Evolutionary conservation across 2,329 filamentous ascomycete species (phyloP), one percentile per base, ranked within the genome.

Genomic region (Westerdykella ornata): DNA sequence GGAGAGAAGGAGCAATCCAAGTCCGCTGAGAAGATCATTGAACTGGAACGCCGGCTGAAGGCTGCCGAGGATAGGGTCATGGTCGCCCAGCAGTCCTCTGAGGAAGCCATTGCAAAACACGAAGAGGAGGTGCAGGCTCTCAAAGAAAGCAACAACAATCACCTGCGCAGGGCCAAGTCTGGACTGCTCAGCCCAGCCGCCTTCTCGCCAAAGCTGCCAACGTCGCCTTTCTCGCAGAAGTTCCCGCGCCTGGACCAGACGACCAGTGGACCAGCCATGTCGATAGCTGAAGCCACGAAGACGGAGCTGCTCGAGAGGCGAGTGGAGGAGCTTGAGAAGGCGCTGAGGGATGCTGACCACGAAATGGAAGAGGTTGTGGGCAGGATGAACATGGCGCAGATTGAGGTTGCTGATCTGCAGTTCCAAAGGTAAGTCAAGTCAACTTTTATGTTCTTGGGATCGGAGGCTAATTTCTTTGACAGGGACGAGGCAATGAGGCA

Each of bases 291-390:
- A 51, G 84, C 84, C 38, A 73, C 81, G 11, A 80, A 87, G 69
- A 81, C 90, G 39, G 78, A 85, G 46, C 73, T 78, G 44, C 78
- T 98, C 26, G 85, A 88, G 62, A 78, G 80, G 45, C 81, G 84
- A 46, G 86, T 97, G 6, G 72, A 80, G 42, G 88, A 95, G 67
- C 78, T 98, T 2, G 92, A 98, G 71, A 82, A 80, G 55, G 84
- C 89, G 13, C 73, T 94, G 11, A 68, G 76, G 4, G 78, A 87
- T 49, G 84, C 87, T 13, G 87, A 92, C 56, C 71, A 72, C 37
- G 85, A 90, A 68, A 90, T 92, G 84, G 80, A 87, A 59, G 81
- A 87, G 64, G 86, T 92, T 6, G 84, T 94, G 6, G 74, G 81
- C 45, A 76, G 84, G 48, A 90, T 94, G 82, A 90, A 87, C 67